Base-by-base conservation (phyloP, 208 protist species). In the Trypanosoma lewisi region DNA sequence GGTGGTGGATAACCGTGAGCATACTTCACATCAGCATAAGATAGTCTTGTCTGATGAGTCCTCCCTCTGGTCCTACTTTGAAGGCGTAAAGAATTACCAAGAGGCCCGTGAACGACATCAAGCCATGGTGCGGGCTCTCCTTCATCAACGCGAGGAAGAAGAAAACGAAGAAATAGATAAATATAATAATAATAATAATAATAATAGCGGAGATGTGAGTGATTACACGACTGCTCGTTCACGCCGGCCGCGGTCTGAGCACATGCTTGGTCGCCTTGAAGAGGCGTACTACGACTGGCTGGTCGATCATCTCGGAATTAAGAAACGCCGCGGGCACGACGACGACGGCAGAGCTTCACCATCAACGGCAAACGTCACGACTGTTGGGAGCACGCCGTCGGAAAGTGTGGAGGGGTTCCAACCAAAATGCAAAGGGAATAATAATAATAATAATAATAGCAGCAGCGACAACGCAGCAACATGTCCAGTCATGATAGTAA, bases 221-320 rank as follows among this genome's bases (percentile, higher is more conserved):
- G 23, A 31, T 36, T 2, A 7, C 14, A 21, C 33, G 25, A 42
- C 21, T 45, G 28, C 16, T 11, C 9, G 25, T 31, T 30, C 0
- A 21, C 57, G 17, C 11, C 28, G 16, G 1, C 50, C 39, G 27
- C 37, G 39, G 28, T 50, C 51, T 16, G 52, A 30, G 19, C 23
- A 56, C 12, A n/a, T 69, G 27, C 23, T 69, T 7, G 55, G 63
- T 6, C n/a, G 4, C 9, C 45, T 69, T n/a, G 63, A 69, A 23
- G 63, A 69, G 21, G 52, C 19, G 21, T 69, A 69, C 45, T 39
- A 62, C 27, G 45, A 69, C 31, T 69, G 63, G 63, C 47, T 69
- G 4, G 21, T 69, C 4, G 41, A 60, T 53, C 55, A 69, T 34
- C 47, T 69, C 16, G 53, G 63, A 25, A 69, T 69, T 11, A 63